phyloP scores from a whole-genome alignment of 2,329 filamentous ascomycete species.

The Aspergillus vadensis region DNA sequence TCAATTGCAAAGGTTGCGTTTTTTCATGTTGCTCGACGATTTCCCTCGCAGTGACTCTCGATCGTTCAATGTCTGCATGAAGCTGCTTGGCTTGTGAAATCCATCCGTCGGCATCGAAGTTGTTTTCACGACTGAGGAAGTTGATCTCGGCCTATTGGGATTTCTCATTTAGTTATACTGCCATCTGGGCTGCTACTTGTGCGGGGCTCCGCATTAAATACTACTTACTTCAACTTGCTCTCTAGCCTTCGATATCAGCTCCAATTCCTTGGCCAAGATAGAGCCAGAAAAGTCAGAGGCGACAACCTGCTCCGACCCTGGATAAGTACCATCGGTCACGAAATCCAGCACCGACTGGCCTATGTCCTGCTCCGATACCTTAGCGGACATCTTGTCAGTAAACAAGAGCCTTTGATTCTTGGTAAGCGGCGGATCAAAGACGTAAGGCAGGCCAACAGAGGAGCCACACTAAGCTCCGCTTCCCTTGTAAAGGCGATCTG shows the following conservation, averaged over 20 bases:
- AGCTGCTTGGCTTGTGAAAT: constrained; percentile 80
- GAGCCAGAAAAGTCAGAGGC: constrained; percentile 54
- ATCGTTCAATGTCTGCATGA: constrained; percentile 80
- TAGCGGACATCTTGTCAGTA: constrained; percentile 36
- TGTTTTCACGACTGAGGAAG: constrained; percentile 72
- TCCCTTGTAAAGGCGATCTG: not conserved
- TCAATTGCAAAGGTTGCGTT: constrained; percentile 63
- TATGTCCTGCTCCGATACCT: constrained; percentile 45
- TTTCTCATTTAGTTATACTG: constrained; percentile 14
- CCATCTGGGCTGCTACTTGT: not conserved
- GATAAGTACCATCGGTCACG: constrained; percentile 58
- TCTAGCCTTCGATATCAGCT: constrained; percentile 54
- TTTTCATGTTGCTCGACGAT: constrained; percentile 77
- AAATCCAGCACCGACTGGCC: constrained; percentile 67
- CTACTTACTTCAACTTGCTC: constrained; percentile 55
- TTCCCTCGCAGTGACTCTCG: constrained; percentile 74
- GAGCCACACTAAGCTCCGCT: not conserved
- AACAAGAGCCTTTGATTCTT: not conserved
- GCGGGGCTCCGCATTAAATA: not conserved
- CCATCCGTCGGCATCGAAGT: constrained; percentile 82
- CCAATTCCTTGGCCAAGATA: constrained; percentile 53
- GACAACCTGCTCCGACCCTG: constrained; percentile 58
- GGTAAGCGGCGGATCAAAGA: not conserved
- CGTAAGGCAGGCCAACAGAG: not conserved
- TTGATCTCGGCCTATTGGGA: constrained; percentile 68